These are phyloP conservation scores for Lachnellula subtilissima DNA, from an alignment of 2,329 filamentous ascomycete species.

Conservation along the genomic window DNA sequence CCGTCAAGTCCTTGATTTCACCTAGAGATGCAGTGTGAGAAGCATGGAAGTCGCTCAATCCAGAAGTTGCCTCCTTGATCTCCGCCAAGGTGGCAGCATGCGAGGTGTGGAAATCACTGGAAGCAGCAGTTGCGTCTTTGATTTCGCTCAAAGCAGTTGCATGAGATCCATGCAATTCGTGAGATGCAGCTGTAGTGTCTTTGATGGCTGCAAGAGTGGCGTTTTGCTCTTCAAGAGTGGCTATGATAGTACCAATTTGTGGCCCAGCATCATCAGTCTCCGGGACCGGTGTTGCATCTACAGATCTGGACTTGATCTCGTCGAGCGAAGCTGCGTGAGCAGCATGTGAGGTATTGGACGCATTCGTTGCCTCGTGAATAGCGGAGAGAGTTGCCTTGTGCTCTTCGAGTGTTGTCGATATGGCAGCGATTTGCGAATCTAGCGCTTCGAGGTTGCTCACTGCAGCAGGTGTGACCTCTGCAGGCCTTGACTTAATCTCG, in stretches of 20 bases:
- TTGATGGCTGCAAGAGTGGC: conserved; percentile 1
- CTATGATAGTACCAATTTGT: background rate
- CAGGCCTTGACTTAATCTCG: conserved; percentile 11
- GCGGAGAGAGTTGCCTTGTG: conserved; percentile 5
- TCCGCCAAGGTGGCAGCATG: conserved; percentile 2
- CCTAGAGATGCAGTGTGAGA: conserved; percentile 6
- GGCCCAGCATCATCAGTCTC: background rate
- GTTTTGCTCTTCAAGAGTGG: conserved; percentile 12
- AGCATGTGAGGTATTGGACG: background rate
- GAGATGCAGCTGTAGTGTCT: background rate
- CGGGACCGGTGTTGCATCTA: background rate
- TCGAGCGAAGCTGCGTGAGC: conserved; percentile 8
- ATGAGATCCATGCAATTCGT: conserved; percentile 13
- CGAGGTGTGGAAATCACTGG: conserved; percentile 5
- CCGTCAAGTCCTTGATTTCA: conserved; percentile 11
- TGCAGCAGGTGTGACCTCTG: background rate
- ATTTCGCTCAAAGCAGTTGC: conserved; percentile 14
- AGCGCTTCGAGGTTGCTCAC: background rate
- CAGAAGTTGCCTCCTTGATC: conserved; percentile 10
- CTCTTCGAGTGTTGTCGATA: conserved; percentile 6
- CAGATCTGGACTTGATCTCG: conserved; percentile 13
- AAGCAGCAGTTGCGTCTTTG: conserved; percentile 7
- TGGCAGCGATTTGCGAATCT: conserved; percentile 2
- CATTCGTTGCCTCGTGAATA: conserved; percentile 7
- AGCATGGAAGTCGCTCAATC: conserved; percentile 6